These are phyloP conservation scores for Eucalyptus regnans DNA, from an alignment of 345 rosid species.

Conservation along the genomic window DNA sequence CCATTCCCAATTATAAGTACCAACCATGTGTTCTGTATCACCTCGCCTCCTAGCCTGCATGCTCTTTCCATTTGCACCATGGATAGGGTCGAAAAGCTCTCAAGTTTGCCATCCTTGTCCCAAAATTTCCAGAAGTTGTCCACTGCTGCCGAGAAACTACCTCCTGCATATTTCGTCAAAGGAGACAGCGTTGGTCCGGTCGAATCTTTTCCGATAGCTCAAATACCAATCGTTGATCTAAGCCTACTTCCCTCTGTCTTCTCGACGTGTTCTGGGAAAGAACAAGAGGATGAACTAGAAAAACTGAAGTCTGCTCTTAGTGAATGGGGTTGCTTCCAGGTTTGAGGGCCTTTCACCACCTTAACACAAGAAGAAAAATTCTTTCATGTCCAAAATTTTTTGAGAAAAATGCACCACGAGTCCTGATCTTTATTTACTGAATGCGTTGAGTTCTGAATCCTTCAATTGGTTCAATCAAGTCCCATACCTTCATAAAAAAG, in stretches of 20 bases:
- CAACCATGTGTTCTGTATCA: not conserved
- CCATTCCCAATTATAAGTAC: not conserved
- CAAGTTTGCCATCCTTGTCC: not conserved
- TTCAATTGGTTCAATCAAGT: not conserved
- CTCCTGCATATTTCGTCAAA: not conserved
- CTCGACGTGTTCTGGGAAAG: not conserved
- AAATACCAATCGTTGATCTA: constrained; percentile 12
- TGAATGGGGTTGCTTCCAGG: constrained; percentile 31
- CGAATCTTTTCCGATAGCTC: constrained; percentile 1
- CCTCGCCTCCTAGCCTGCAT: not conserved
- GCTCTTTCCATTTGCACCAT: not conserved
- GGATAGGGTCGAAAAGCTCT: not conserved
- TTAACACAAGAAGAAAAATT: not conserved
- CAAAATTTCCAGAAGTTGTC: not conserved
- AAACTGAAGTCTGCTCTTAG: constrained; percentile 15
- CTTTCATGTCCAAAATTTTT: not conserved
- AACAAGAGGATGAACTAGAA: not conserved
- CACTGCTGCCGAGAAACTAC: not conserved
- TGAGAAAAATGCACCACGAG: not conserved
- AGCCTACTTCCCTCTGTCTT: constrained; percentile 6
- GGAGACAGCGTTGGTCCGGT: not conserved
- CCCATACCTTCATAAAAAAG: not conserved
- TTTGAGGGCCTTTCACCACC: not conserved
- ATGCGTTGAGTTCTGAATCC: rapidly evolving
- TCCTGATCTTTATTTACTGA: too few species aligned